phyloP scores from a whole-genome alignment of 2,329 filamentous ascomycete genomes.

The Verticillium nonalfalfae region DNA sequence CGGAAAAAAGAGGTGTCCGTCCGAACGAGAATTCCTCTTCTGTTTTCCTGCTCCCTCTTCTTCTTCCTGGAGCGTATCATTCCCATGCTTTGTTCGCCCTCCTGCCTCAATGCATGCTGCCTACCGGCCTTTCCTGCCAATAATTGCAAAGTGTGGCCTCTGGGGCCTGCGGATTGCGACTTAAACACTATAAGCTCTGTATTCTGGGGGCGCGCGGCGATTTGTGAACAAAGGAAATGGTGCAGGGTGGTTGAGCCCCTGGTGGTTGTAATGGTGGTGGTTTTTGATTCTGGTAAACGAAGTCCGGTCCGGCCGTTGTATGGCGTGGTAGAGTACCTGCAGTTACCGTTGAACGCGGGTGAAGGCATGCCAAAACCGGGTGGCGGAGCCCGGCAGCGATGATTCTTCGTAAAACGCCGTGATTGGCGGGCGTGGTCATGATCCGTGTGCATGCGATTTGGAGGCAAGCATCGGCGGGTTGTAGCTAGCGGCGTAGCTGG shows the following conservation, averaged over 20 bases:
- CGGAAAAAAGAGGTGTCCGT: neutral
- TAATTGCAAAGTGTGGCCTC: neutral
- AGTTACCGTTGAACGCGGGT: neutral
- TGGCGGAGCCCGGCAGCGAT: neutral
- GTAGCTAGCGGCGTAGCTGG: slow-evolving; percentile 1
- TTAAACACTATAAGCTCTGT: neutral
- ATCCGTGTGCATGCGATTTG: slow-evolving; percentile 7
- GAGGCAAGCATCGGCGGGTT: neutral
- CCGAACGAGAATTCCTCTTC: neutral
- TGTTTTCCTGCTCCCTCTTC: neutral
- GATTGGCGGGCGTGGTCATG: slow-evolving; percentile 8
- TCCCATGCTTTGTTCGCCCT: neutral
- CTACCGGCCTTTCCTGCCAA: neutral
- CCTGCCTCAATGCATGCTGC: neutral
- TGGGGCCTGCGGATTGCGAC: neutral
- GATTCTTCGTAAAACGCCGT: slow-evolving; percentile 3
- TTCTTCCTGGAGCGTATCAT: neutral
- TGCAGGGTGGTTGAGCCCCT: neutral
- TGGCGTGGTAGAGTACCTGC: neutral
- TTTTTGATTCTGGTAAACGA: neutral
- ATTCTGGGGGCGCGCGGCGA: neutral
- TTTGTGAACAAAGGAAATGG: neutral
- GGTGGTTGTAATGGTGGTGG: neutral
- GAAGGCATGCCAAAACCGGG: neutral
- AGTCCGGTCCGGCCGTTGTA: neutral